Evolutionary conservation across 2,329 filamentous ascomycete species (phyloP).

Genomic region (Pseudogymnoascus sp.): DNA sequence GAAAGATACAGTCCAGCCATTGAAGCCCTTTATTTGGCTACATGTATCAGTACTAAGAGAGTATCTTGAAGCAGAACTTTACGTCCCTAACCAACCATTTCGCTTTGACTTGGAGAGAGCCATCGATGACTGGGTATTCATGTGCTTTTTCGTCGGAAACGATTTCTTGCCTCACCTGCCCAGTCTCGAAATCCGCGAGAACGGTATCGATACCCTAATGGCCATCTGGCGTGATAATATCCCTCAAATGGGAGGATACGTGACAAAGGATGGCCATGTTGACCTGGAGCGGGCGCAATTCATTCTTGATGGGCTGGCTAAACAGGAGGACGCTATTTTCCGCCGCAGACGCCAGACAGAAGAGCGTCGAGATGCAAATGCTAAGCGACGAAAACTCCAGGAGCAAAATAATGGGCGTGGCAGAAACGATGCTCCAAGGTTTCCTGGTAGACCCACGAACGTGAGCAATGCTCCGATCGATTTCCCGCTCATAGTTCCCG

Average conservation of each 20-base stretch:
- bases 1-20: constrained; percentile 60
- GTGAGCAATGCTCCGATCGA: constrained; percentile 32
- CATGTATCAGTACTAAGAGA: constrained; percentile 88
- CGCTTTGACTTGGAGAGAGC: constrained; percentile 89
- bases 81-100: constrained; percentile 75
- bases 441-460: constrained; percentile 18
- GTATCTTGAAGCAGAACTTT: constrained; percentile 84
- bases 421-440: constrained; percentile 21
- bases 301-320: constrained; percentile 81
- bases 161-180: constrained; percentile 96
- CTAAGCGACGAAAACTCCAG: constrained; percentile 70
- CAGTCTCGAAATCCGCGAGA: constrained; percentile 94
- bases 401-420: constrained; percentile 39
- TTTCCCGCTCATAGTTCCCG: constrained; percentile 52
- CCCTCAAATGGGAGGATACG: constrained; percentile 84
- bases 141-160: constrained; percentile 98
- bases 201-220: constrained; percentile 92
- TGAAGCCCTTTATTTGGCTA: constrained; percentile 98
- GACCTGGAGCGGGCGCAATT: constrained; percentile 79
- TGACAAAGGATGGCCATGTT: constrained; percentile 91
- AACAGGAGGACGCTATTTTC: constrained; percentile 92
- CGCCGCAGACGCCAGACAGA: constrained; percentile 78
- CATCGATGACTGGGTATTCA: constrained; percentile 96
- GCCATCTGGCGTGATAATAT: constrained; percentile 96
- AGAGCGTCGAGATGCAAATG: constrained; percentile 71